Evolutionary conservation across 2,329 filamentous ascomycete species (phyloP), one percentile per base, ranked within the genome.

Genomic region (Paramyrothecium roridum): DNA sequence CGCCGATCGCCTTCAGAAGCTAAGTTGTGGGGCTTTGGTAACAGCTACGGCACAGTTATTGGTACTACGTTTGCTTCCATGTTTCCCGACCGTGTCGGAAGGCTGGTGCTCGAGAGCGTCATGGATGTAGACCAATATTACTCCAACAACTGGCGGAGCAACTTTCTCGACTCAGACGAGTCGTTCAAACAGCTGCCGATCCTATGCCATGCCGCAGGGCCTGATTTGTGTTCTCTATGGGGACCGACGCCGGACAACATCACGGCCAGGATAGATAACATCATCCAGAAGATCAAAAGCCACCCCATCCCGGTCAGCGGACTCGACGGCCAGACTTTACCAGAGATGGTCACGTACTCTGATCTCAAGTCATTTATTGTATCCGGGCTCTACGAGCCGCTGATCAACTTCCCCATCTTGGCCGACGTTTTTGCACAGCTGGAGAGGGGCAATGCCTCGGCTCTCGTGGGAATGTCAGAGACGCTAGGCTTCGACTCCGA

Each of bases 41-140:
- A 61, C 21, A 68, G 63, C 47, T 72, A 71, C 58, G 69, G 70
- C 48, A 70, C 70, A 20, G 55, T 65, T 30, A 57, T 65, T 17
- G 68, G 69, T 53, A 49, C 57, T 17, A 67, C 64, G 19, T 67
- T 72, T 54, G 71, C 71, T 17, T 67, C 70, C 22, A 69, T 75
- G 66, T 75, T 73, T 61, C 72, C 72, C 2, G 70, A 70, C n/a
- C 63, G 68, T 10, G 63, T 74, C n/a, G 72, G 66, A 17, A 66
- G 68, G 53, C 66, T 75, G 58, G 45, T 75, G 11, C 62, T 74
- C 19, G 72, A 74, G 56, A 63, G 65, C 26, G 50, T 65, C 45
- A 3, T 65, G 33, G 56, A 67, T 46, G 59, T 62, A 19, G 61
- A 65, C 12, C 51, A 63, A 16, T 66, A 67, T 34, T 64, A 63